Evolutionary conservation across 768 basidiomycete genomes (phyloP).

Genomic region (Steccherinum ochraceum): DNA sequence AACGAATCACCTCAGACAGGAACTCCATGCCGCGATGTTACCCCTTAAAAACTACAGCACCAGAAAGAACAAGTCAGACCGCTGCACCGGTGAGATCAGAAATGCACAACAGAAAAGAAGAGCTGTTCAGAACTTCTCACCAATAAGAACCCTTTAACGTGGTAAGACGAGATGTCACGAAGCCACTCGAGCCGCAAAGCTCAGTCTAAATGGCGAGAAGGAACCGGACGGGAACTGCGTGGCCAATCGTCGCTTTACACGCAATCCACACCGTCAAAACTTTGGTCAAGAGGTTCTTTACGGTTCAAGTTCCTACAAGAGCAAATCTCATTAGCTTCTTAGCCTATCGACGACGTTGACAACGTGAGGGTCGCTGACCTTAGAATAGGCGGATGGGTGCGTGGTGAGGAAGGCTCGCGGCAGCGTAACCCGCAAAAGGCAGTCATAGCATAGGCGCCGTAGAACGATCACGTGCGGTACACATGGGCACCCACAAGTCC

Average conservation of each 20-base stretch:
- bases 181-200: neutral
- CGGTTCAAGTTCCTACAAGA: neutral
- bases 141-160: neutral
- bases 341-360: neutral
- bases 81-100: neutral
- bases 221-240: neutral
- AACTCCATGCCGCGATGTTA: conserved; percentile 37
- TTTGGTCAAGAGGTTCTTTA: neutral
- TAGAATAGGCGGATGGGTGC: neutral
- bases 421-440: neutral
- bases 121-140: neutral
- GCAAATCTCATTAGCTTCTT: neutral
- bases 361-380: neutral
- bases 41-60: neutral
- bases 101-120: neutral
- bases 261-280: neutral
- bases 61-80: neutral
- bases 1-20: conserved; percentile 37
- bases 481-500: too few relatives aligned
- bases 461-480: too few relatives aligned
- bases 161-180: neutral
- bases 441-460: too few relatives aligned
- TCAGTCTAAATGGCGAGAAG: neutral
- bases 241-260: neutral
- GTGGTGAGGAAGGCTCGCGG: neutral